Evolutionary conservation across 345 rosid genomes (phyloP).

Genomic region (Eucalyptus grandis): DNA sequence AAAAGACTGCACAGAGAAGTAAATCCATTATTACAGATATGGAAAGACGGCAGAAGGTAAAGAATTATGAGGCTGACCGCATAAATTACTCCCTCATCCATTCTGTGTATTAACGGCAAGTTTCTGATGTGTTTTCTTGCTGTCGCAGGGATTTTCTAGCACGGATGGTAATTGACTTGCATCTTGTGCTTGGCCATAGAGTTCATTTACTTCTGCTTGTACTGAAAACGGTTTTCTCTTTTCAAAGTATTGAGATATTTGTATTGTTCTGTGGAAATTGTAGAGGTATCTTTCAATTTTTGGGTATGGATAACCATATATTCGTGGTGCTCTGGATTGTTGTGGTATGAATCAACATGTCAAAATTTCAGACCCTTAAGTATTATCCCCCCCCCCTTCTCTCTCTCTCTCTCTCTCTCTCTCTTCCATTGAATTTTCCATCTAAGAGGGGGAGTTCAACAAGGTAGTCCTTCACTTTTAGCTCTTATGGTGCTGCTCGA

Average conservation of each 20-base stretch:
- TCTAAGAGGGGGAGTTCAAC: neutral
- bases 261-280: neutral
- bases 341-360: neutral
- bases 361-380: neutral
- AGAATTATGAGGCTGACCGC: neutral
- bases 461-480: neutral
- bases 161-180: slow-evolving; percentile 51
- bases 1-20: slow-evolving; percentile 83
- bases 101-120: neutral
- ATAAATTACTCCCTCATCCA: neutral
- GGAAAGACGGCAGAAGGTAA: slow-evolving; percentile 98
- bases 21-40: slow-evolving; percentile 79
- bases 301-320: neutral
- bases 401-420: neutral
- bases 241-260: neutral
- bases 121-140: neutral
- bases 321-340: neutral
- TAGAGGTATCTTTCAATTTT: neutral
- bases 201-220: neutral
- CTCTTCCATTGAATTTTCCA: neutral
- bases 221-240: neutral
- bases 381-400: neutral
- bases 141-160: slow-evolving; percentile 89
- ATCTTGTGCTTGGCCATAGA: neutral
- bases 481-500: neutral